Percentiles rank a stretch among this genome's conserved stretches.
phyloP scores from a whole-genome alignment of 805 yeast genomes.

The Nakazawaea holstii region DNA sequence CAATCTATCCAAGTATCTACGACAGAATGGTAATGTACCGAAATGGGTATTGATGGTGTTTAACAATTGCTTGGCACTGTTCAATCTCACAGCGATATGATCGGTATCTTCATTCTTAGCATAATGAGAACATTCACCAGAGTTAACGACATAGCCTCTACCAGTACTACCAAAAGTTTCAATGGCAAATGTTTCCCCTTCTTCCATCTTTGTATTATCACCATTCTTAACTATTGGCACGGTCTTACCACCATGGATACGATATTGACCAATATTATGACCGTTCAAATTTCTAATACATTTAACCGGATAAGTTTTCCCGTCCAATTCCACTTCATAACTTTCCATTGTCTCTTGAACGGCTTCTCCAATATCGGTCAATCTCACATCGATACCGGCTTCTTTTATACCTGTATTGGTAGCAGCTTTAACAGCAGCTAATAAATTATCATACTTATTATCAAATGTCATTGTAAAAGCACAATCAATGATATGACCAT shows the following conservation, averaged over 20 bases:
- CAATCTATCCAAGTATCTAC: slow-evolving; percentile 84
- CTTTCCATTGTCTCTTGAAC: slow-evolving; percentile 97
- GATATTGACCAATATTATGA: slow-evolving; percentile 80
- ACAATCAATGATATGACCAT: slow-evolving; percentile 90
- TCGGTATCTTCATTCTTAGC: slow-evolving; percentile 55
- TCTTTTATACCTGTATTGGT: slow-evolving; percentile 90
- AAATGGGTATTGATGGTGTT: slow-evolving; percentile 71
- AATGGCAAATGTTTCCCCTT: slow-evolving; percentile 96
- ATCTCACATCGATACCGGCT: slow-evolving; percentile 93
- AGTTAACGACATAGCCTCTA: slow-evolving; percentile 76
- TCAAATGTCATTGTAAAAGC: slow-evolving; percentile 92
- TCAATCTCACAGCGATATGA: slow-evolving; percentile 48
- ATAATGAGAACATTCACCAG: slow-evolving; percentile 95
- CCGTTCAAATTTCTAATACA: slow-evolving; percentile 92
- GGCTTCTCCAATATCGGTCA: slow-evolving; percentile 93
- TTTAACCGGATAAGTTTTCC: slow-evolving; percentile 78
- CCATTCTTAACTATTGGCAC: slow-evolving; percentile 95
- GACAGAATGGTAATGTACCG: slow-evolving; percentile 95
- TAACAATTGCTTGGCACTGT: slow-evolving; percentile 65
- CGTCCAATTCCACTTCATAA: slow-evolving; percentile 86
- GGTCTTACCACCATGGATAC: slow-evolving; percentile 91
- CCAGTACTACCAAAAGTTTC: slow-evolving; percentile 99
- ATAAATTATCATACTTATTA: slow-evolving; percentile 70
- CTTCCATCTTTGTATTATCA: slow-evolving; percentile 97
- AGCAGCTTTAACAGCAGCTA: slow-evolving; percentile 86